These are phyloP conservation scores for Myxozyma neotropica DNA, from an alignment of 805 yeast species.

Conservation along the genomic window DNA sequence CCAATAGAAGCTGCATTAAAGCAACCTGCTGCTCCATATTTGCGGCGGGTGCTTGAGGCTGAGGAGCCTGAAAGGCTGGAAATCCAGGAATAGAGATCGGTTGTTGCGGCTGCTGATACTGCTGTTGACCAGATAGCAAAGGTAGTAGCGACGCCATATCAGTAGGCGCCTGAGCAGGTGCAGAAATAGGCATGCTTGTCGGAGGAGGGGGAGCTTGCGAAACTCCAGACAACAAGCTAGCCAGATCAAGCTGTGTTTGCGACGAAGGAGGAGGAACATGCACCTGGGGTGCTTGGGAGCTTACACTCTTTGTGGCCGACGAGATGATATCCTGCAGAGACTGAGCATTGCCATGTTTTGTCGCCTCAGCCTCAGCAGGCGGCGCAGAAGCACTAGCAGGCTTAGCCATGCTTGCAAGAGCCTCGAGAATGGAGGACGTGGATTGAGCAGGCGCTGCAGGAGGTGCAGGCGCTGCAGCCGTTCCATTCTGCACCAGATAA, in stretches of 20 bases:
- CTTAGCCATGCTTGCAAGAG: conserved; percentile 63
- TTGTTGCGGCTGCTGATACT: conserved; percentile 2
- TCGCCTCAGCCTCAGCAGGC: conserved; percentile 37
- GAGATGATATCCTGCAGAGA: conserved; percentile 5
- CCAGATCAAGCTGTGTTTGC: conserved; percentile 2
- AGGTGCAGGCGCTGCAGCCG: conserved; percentile 17
- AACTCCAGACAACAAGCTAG: conserved; percentile 5
- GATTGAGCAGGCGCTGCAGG: conserved; percentile 44
- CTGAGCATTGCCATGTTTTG: not conserved
- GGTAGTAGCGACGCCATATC: conserved; percentile 9
- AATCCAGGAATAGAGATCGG: conserved; percentile 20
- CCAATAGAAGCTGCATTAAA: conserved; percentile 46
- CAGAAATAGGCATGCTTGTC: not conserved
- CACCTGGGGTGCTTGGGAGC: not conserved
- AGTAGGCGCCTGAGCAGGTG: conserved; percentile 2
- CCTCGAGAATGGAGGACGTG: conserved; percentile 68
- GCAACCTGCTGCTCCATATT: conserved; percentile 46
- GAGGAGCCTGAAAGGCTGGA: conserved; percentile 10
- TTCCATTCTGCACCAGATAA: conserved; percentile 31
- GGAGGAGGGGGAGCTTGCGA: conserved; percentile 16
- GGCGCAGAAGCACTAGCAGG: conserved; percentile 43
- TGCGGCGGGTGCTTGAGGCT: conserved; percentile 9
- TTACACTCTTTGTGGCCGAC: not conserved
- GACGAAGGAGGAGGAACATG: conserved; percentile 14
- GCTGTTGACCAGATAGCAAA: conserved; percentile 5